A percentile compares a stretch with the other conserved stretches of the same genome.
phyloP scores from a whole-genome alignment of 805 yeast genomes.

The Starmerella kuoi region DNA sequence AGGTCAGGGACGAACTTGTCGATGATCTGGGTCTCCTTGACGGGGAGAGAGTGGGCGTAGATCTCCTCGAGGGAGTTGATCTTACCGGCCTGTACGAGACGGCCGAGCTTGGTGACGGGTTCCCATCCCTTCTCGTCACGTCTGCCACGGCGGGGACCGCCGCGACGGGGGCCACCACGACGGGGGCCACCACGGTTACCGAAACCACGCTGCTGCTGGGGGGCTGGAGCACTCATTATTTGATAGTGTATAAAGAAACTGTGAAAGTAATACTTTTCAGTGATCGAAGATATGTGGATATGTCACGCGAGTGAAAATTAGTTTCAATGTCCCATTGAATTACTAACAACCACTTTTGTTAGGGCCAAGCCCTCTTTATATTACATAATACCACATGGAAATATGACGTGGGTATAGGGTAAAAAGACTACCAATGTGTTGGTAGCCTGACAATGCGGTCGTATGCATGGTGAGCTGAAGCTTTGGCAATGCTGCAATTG shows the following conservation, averaged over 20 bases:
- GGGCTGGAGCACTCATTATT: slow-evolving; percentile 19
- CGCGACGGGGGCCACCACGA: slow-evolving; percentile 27
- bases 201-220: slow-evolving; percentile 29
- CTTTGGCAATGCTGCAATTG: too few species aligned
- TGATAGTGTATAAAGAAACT: background rate
- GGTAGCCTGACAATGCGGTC: too few species aligned
- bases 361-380: too few species aligned
- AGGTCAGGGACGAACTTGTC: slow-evolving; percentile 91
- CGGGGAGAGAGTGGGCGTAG: slow-evolving; percentile 98
- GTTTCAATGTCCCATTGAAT: too few species aligned
- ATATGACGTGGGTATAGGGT: too few species aligned
- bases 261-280: background rate
- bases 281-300: background rate
- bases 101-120: slow-evolving; percentile 99
- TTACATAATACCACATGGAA: too few species aligned
- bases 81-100: slow-evolving; percentile 98
- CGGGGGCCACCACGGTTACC: slow-evolving; percentile 30
- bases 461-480: too few species aligned
- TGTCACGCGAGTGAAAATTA: too few species aligned
- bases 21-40: slow-evolving; percentile 98
- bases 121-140: slow-evolving; percentile 99
- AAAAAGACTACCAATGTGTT: too few species aligned
- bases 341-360: too few species aligned
- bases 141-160: slow-evolving; percentile 52
- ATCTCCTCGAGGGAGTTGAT: slow-evolving; percentile 92